Conservation (phyloP, 1,284 basidiomycete species). For the Marasmius tenuissimus region DNA sequence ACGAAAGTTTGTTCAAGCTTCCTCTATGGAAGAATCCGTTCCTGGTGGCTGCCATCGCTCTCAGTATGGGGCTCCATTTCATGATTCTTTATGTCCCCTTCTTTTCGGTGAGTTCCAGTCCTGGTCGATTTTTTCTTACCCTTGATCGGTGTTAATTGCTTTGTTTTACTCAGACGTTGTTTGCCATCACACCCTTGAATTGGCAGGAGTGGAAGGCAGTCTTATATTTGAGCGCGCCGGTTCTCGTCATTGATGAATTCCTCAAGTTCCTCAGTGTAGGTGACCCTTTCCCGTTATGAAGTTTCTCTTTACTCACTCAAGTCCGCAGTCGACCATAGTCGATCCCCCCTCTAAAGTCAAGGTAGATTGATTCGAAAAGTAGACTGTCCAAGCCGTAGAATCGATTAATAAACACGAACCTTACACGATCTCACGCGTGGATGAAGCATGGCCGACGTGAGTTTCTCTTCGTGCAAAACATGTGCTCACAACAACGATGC, state of each 20-base stretch:
- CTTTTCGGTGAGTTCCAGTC: constrained; percentile 71
- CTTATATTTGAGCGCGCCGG: constrained; percentile 84
- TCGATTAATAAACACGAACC: constrained; percentile 1
- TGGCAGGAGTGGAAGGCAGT: constrained; percentile 96
- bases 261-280: constrained; percentile 84
- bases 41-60: constrained; percentile 83
- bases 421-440: not conserved
- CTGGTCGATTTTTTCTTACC: constrained; percentile 3
- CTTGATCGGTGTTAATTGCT: constrained; percentile 5
- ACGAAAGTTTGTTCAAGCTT: constrained; percentile 86
- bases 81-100: constrained; percentile 95
- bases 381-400: not conserved
- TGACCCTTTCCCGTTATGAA: not conserved
- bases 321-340: constrained; percentile 40
- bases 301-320: not conserved
- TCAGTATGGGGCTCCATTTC: constrained; percentile 92
- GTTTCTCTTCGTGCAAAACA: not conserved
- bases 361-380: constrained; percentile 28
- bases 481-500: not conserved
- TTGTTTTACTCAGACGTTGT: constrained; percentile 59
- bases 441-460: not conserved
- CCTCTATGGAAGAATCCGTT: constrained; percentile 94
- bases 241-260: constrained; percentile 88
- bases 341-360: constrained; percentile 49
- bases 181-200: constrained; percentile 91